Evolutionary conservation across 2,329 filamentous ascomycete genomes (phyloP).

Genomic region (Fusarium piperis): DNA sequence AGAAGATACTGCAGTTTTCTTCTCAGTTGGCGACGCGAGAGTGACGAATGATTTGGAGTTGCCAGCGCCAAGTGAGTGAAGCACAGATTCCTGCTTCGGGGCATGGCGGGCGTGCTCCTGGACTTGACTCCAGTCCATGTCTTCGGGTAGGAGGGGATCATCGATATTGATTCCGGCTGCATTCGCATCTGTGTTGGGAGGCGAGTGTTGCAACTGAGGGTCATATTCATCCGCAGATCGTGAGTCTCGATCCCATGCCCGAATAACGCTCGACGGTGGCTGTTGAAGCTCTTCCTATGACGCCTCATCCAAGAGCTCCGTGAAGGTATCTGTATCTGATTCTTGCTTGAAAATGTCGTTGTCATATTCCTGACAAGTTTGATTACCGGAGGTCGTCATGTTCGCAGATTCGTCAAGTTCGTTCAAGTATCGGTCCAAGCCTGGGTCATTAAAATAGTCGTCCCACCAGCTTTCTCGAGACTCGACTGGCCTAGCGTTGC

Average conservation of each 20-base stretch:
- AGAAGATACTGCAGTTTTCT: background rate
- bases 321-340: slow-evolving; percentile 26
- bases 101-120: slow-evolving; percentile 14
- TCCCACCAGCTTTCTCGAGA: slow-evolving; percentile 3
- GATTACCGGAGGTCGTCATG: background rate
- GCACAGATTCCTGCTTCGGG: background rate
- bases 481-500: background rate
- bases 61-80: background rate
- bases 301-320: slow-evolving; percentile 16
- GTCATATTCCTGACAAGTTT: background rate
- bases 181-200: slow-evolving; percentile 30
- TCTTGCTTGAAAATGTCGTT: slow-evolving; percentile 9
- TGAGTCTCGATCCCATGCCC: slow-evolving; percentile 46
- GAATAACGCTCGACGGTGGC: slow-evolving; percentile 47
- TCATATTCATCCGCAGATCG: slow-evolving; percentile 50
- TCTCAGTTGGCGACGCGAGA: background rate
- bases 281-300: slow-evolving; percentile 12
- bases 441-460: slow-evolving; percentile 29
- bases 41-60: background rate
- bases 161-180: background rate
- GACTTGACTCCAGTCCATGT: slow-evolving; percentile 54
- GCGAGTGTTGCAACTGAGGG: slow-evolving; percentile 48
- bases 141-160: slow-evolving; percentile 45
- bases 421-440: slow-evolving; percentile 27
- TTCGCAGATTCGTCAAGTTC: background rate